These are phyloP conservation scores for Penicillium ochrochloron DNA, from an alignment of 495 filamentous ascomycete species.

Conservation along the genomic window DNA sequence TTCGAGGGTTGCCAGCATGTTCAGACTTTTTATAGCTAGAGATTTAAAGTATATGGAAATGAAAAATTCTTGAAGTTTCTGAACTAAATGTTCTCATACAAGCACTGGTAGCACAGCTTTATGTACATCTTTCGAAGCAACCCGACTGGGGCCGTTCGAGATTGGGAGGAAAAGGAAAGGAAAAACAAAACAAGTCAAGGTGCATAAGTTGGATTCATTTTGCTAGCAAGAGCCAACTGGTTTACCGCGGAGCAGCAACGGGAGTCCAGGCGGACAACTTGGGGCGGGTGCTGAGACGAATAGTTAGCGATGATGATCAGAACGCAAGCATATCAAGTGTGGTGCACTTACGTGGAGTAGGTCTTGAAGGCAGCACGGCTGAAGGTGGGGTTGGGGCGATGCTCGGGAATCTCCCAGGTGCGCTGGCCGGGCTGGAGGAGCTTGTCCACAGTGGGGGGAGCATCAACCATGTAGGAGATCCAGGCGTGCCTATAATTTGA, in stretches of 20 bases:
- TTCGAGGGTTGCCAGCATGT: conserved; percentile 22
- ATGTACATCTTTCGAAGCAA: conserved; percentile 44
- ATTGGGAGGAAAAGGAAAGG: conserved; percentile 22
- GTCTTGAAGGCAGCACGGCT: conserved; percentile 83
- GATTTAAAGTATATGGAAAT: conserved; percentile 25
- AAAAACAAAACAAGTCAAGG: conserved; percentile 20
- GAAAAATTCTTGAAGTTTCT: conserved; percentile 22
- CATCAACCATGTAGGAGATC: conserved; percentile 92
- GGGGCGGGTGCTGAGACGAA: conserved; percentile 38
- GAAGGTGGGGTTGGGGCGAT: conserved; percentile 74
- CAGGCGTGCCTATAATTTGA: conserved; percentile 78
- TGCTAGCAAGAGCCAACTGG: conserved; percentile 17
- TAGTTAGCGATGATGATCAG: conserved; percentile 8
- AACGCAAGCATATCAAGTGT: background rate
- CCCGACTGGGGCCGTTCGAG: conserved; percentile 11
- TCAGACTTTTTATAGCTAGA: conserved; percentile 15
- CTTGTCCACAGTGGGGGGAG: conserved; percentile 78
- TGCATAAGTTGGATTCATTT: conserved; percentile 29
- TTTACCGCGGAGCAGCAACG: conserved; percentile 52
- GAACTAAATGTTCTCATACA: conserved; percentile 25
- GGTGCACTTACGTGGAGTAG: conserved; percentile 81
- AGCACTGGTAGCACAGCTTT: conserved; percentile 45
- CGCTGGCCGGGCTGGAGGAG: conserved; percentile 66
- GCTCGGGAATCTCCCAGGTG: conserved; percentile 75
- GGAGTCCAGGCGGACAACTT: conserved; percentile 53